These are phyloP conservation scores for Cyclotella choctawhatcheeana DNA, from an alignment of 108 stramenopile species.

Conservation along the genomic window DNA sequence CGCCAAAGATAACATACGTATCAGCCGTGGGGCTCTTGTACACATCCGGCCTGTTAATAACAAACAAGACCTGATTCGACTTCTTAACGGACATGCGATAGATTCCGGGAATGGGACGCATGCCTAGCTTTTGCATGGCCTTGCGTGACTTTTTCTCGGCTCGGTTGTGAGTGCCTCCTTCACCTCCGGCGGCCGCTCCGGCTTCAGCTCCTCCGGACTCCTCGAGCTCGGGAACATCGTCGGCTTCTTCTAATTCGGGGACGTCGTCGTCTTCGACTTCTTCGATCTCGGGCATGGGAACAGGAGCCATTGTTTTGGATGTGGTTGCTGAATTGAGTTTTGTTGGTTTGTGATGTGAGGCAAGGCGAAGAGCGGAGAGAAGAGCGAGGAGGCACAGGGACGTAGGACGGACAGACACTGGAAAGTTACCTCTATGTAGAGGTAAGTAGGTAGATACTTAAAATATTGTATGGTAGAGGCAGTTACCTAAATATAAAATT, in stretches of 20 bases:
- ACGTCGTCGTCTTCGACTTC: conserved; percentile 82
- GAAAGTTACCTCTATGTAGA: neutral
- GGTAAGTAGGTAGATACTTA: no score
- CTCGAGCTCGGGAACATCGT: conserved; percentile 57
- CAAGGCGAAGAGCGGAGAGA: neutral
- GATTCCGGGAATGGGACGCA: conserved; percentile 94
- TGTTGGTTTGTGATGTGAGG: neutral
- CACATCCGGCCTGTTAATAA: conserved; percentile 95
- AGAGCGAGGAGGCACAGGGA: neutral
- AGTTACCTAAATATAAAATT: no score
- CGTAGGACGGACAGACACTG: neutral
- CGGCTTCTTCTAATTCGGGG: conserved; percentile 79
- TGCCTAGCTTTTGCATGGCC: conserved; percentile 97
- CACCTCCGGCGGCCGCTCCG: conserved; percentile 52
- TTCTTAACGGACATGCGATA: conserved; percentile 98
- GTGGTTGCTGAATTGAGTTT: no score
- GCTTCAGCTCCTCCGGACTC: conserved; percentile 51
- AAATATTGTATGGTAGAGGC: no score
- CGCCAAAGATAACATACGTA: conserved; percentile 98
- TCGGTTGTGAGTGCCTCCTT: conserved; percentile 82
- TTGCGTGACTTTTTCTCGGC: conserved; percentile 99
- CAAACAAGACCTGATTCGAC: conserved; percentile 95
- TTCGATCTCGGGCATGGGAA: conserved; percentile 65
- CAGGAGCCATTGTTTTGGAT: conserved; percentile 42
- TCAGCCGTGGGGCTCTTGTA: conserved; percentile 93